Conservation (phyloP, 768 basidiomycete species). For the Asterophora parasitica region DNA sequence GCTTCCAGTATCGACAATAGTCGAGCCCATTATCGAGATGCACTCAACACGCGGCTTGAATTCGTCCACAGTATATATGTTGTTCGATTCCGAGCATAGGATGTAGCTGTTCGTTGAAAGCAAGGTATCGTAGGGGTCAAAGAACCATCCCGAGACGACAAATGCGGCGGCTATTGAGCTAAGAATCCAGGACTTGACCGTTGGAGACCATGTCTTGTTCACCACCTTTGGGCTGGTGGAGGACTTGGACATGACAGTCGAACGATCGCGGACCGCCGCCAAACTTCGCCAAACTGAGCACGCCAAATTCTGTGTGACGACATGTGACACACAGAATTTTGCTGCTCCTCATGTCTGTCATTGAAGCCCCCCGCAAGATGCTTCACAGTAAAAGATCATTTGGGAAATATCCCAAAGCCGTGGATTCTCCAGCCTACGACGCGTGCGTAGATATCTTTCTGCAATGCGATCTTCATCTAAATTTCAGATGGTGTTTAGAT, state of each 20-base stretch:
- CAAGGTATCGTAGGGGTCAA: conserved; percentile 26
- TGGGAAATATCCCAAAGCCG: conserved; percentile 56
- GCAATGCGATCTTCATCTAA: conserved; percentile 2
- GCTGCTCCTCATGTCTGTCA: conserved; percentile 17
- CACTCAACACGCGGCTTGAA: conserved; percentile 51
- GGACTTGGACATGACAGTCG: conserved; percentile 12
- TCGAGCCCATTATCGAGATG: conserved; percentile 46
- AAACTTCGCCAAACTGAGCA: neutral
- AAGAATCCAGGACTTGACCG: conserved; percentile 9
- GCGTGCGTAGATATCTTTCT: conserved; percentile 33
- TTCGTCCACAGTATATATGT: conserved; percentile 70
- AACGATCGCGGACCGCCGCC: neutral
- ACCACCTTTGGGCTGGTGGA: neutral
- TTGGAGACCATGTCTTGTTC: neutral
- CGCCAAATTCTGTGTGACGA: conserved; percentile 7
- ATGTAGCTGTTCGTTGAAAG: conserved; percentile 33
- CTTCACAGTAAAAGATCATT: conserved; percentile 63
- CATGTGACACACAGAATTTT: conserved; percentile 16
- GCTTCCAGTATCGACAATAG: conserved; percentile 44
- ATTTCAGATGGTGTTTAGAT: conserved; percentile 40
- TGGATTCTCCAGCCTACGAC: conserved; percentile 76
- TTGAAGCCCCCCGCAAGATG: conserved; percentile 30
- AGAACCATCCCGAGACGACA: conserved; percentile 11
- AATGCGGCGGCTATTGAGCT: conserved; percentile 9
- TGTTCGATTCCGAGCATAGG: conserved; percentile 47